Conservation (phyloP, 1,284 basidiomycete genomes). For the Boletellus sp. region DNA sequence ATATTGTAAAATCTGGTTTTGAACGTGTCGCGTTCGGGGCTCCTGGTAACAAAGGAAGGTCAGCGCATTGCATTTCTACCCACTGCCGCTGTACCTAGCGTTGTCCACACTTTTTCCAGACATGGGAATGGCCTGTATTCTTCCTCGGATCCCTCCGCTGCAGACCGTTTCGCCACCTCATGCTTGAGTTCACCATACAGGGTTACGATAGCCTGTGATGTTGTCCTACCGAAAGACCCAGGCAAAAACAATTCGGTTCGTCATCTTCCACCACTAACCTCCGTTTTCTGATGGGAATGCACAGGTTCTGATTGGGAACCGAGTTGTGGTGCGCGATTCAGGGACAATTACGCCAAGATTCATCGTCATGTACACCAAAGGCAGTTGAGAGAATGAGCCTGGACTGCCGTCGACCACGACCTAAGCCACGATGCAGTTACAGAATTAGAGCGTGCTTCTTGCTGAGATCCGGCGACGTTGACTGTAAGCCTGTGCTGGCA, state of each 20-base stretch:
- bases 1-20: slow-evolving; percentile 53
- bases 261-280: slow-evolving; percentile 23
- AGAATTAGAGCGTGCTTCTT: slow-evolving; percentile 23
- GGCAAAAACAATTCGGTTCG: slow-evolving; percentile 29
- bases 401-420: slow-evolving; percentile 11
- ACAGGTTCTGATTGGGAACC: slow-evolving; percentile 31
- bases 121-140: slow-evolving; percentile 60
- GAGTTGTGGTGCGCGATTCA: slow-evolving; percentile 32
- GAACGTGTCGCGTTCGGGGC: slow-evolving; percentile 51
- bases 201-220: slow-evolving; percentile 58
- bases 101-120: slow-evolving; percentile 22
- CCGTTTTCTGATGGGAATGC: slow-evolving; percentile 28
- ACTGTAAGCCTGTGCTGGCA: slow-evolving; percentile 21
- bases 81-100: slow-evolving; percentile 3
- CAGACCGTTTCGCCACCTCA: slow-evolving; percentile 56
- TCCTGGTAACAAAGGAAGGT: slow-evolving; percentile 51
- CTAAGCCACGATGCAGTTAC: slow-evolving; percentile 17
- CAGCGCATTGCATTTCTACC: slow-evolving; percentile 12
- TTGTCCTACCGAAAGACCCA: slow-evolving; percentile 37
- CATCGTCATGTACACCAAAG: slow-evolving; percentile 34
- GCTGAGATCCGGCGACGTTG: slow-evolving; percentile 23
- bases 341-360: slow-evolving; percentile 35
- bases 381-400: slow-evolving; percentile 23
- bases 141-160: slow-evolving; percentile 50
- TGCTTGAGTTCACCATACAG: slow-evolving; percentile 61